Evolutionary conservation across 495 filamentous ascomycete genomes (phyloP).

Genomic region (Oidiodendron maius): DNA sequence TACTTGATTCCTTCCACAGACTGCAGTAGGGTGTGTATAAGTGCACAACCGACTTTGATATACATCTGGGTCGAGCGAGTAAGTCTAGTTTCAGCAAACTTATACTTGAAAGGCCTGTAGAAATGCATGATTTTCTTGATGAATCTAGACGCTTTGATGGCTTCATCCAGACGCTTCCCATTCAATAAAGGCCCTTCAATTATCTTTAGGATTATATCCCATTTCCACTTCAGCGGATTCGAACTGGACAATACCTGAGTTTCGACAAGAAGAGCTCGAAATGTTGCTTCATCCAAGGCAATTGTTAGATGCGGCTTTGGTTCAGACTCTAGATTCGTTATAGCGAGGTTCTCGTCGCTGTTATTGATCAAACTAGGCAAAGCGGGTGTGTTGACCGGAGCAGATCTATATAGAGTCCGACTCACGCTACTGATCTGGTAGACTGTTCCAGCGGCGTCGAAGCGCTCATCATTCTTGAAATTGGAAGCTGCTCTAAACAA

Average conservation of each 20-base stretch:
- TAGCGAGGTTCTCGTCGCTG: slow-evolving; percentile 33
- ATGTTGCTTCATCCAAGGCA: slow-evolving; percentile 81
- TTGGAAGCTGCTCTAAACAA: slow-evolving; percentile 69
- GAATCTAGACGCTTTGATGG: slow-evolving; percentile 91
- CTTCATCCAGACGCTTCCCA: slow-evolving; percentile 86
- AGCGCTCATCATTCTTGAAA: slow-evolving; percentile 64
- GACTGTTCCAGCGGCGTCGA: slow-evolving; percentile 75
- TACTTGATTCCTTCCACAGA: slow-evolving; percentile 78
- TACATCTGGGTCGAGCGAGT: slow-evolving; percentile 93
- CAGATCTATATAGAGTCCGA: slow-evolving; percentile 81
- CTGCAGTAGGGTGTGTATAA: slow-evolving; percentile 81
- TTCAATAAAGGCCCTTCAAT: slow-evolving; percentile 94
- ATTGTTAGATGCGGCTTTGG: slow-evolving; percentile 66
- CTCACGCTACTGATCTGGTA: slow-evolving; percentile 98
- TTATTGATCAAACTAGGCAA: slow-evolving; percentile 31
- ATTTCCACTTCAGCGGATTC: slow-evolving; percentile 93
- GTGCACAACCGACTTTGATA: slow-evolving; percentile 77
- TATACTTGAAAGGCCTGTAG: slow-evolving; percentile 93
- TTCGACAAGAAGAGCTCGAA: slow-evolving; percentile 79
- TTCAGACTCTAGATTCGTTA: slow-evolving; percentile 45
- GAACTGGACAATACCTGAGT: slow-evolving; percentile 78
- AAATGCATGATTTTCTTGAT: slow-evolving; percentile 91
- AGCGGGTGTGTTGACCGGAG: slow-evolving; percentile 33
- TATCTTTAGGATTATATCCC: slow-evolving; percentile 83
- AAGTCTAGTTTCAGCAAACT: slow-evolving; percentile 80